Evolutionary conservation across 2,329 filamentous ascomycete species (phyloP).

Genomic region (Pyrenophora graminea): DNA sequence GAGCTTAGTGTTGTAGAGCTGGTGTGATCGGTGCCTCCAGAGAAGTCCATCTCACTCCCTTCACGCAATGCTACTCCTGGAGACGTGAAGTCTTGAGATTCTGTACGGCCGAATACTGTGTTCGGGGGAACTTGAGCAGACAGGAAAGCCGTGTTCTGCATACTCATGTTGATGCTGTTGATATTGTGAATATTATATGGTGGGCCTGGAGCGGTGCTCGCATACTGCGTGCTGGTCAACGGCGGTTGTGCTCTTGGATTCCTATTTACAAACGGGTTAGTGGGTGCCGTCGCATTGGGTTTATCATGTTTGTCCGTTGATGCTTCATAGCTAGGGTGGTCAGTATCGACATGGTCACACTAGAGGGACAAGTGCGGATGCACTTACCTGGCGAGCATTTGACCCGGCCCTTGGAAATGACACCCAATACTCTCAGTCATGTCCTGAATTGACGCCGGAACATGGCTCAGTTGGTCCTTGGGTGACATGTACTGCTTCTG

Average conservation of each 20-base stretch:
- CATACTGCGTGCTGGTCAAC: conserved; percentile 14
- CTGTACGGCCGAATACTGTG: conserved; percentile 2
- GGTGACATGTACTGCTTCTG: conserved; percentile 54
- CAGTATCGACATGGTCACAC: conserved; percentile 21
- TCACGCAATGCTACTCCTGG: conserved; percentile 25
- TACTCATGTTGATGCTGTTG: conserved; percentile 30
- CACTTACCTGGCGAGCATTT: conserved; percentile 18
- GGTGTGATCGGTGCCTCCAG: conserved; percentile 34
- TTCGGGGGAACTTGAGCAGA: conserved; percentile 6
- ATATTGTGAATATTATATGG: conserved; percentile 31
- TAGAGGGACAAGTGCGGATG: conserved; percentile 9
- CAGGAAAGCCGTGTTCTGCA: conserved; percentile 21
- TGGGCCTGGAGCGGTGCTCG: conserved; percentile 18
- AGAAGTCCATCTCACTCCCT: conserved; percentile 44
- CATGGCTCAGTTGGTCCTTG: conserved; percentile 14
- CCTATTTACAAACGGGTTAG: conserved; percentile 35
- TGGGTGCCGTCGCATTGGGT: conserved; percentile 29
- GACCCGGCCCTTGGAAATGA: not conserved
- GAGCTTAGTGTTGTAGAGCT: conserved; percentile 43
- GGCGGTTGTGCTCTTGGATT: not conserved
- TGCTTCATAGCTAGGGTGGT: conserved; percentile 19
- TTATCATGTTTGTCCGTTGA: conserved; percentile 37
- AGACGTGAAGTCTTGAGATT: conserved; percentile 8
- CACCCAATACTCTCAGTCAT: conserved; percentile 9
- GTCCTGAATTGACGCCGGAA: conserved; percentile 2